Conservation (phyloP, 2,329 filamentous ascomycete genomes). For the Davidsoniella eucalypti region DNA sequence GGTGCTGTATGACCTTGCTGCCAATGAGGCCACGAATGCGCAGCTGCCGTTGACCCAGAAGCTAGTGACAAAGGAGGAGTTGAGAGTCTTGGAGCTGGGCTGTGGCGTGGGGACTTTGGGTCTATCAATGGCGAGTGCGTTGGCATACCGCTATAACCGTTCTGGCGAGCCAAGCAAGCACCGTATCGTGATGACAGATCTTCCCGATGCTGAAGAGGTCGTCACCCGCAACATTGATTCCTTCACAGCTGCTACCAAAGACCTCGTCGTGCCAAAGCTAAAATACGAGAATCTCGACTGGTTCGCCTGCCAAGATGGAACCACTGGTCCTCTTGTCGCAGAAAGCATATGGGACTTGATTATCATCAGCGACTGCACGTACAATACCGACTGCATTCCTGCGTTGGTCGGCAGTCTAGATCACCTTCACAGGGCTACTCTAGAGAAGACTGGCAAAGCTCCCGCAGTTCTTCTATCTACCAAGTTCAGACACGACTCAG, state of each 20-base stretch:
- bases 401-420: slow-evolving; percentile 36
- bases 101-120: slow-evolving; percentile 41
- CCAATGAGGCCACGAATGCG: neutral
- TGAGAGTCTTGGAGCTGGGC: slow-evolving; percentile 34
- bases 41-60: slow-evolving; percentile 2
- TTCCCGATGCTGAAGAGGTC: slow-evolving; percentile 35
- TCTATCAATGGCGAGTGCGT: slow-evolving; percentile 27
- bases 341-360: slow-evolving; percentile 32
- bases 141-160: slow-evolving; percentile 16
- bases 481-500: slow-evolving; percentile 38
- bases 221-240: slow-evolving; percentile 30
- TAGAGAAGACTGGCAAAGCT: slow-evolving; percentile 13
- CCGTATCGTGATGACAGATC: slow-evolving; percentile 37
- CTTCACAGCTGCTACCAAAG: slow-evolving; percentile 12
- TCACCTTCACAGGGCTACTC: slow-evolving; percentile 25
- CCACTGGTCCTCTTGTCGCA: slow-evolving; percentile 26
- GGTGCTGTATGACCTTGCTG: slow-evolving; percentile 16
- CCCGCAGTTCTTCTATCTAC: slow-evolving; percentile 36
- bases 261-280: slow-evolving; percentile 17
- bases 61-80: neutral
- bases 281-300: slow-evolving; percentile 41
- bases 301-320: slow-evolving; percentile 31
- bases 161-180: neutral
- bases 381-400: slow-evolving; percentile 40
- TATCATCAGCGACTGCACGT: slow-evolving; percentile 43